Evolutionary conservation across 495 filamentous ascomycete genomes (phyloP).

Genomic region (Penicillium roqueforti): DNA sequence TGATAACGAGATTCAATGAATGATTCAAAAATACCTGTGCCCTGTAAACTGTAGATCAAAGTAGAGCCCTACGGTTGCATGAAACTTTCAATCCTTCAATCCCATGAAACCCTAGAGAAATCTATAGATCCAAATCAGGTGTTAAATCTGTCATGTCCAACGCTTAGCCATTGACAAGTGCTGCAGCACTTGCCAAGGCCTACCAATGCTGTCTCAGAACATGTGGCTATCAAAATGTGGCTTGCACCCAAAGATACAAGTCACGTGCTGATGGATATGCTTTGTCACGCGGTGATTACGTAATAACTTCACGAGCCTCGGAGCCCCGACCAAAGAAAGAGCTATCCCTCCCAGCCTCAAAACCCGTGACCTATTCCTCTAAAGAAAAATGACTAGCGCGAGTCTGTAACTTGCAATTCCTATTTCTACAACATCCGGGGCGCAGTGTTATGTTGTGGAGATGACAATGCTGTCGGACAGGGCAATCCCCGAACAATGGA

Average conservation of each 20-base stretch:
- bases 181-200: too few relatives aligned
- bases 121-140: neutral
- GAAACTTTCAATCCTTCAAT: neutral
- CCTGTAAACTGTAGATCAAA: neutral
- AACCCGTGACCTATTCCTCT: neutral
- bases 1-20: slow-evolving; percentile 32
- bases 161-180: too few relatives aligned
- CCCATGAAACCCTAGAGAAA: neutral
- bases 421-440: neutral
- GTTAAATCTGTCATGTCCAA: neutral
- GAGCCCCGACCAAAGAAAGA: neutral
- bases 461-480: slow-evolving; percentile 21
- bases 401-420: neutral
- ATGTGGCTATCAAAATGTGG: too few relatives aligned
- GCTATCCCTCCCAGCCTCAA: neutral
- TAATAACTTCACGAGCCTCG: neutral
- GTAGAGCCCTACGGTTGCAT: neutral
- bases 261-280: neutral
- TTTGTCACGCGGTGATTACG: neutral
- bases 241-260: neutral
- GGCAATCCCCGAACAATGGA: slow-evolving; percentile 40
- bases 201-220: too few relatives aligned
- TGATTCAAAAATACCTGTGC: slow-evolving; percentile 4
- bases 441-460: slow-evolving; percentile 4
- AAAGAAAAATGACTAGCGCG: neutral